Evolutionary conservation across 2,329 filamentous ascomycete genomes (phyloP).

Genomic region (Knufia fluminis): DNA sequence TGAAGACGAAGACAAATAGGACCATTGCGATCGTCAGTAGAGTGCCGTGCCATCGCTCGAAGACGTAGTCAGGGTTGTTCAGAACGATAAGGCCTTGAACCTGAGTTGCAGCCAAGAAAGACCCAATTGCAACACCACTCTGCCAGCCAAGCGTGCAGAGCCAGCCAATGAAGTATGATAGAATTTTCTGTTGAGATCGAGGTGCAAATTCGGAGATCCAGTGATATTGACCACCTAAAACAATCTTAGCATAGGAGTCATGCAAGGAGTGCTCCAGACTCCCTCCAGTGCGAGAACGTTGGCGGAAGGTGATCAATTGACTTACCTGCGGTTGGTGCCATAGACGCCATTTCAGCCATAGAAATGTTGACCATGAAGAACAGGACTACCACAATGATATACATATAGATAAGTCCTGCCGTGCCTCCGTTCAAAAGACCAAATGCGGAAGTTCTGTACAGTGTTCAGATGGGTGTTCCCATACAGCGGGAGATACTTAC

Average conservation of each 20-base stretch:
- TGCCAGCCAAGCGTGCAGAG: constrained; percentile 25
- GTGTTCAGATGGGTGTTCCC: constrained; percentile 24
- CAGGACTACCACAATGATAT: constrained; percentile 28
- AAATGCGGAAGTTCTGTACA: constrained; percentile 9
- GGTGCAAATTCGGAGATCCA: constrained; percentile 26
- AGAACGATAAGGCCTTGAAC: constrained; percentile 38
- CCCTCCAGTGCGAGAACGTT: neutral
- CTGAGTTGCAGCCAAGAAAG: constrained; percentile 34
- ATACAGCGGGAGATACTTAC: neutral
- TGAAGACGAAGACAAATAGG: constrained; percentile 31
- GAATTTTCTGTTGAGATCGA: constrained; percentile 11
- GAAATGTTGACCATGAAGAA: constrained; percentile 20
- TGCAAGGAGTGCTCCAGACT: too few relatives aligned
- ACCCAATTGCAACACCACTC: constrained; percentile 16
- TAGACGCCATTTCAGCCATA: constrained; percentile 25
- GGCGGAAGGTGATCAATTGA: neutral
- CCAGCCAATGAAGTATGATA: constrained; percentile 22
- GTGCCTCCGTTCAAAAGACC: constrained; percentile 26
- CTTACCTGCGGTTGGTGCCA: constrained; percentile 25
- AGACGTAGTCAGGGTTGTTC: constrained; percentile 31
- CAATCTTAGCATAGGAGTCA: constrained; percentile 1
- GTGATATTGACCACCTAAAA: constrained; percentile 32
- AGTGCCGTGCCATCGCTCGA: constrained; percentile 37
- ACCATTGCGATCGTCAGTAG: constrained; percentile 33
- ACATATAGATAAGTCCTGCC: constrained; percentile 28